Conservation (phyloP, 108 stramenopile species). For the Licmophora abbreviata region DNA sequence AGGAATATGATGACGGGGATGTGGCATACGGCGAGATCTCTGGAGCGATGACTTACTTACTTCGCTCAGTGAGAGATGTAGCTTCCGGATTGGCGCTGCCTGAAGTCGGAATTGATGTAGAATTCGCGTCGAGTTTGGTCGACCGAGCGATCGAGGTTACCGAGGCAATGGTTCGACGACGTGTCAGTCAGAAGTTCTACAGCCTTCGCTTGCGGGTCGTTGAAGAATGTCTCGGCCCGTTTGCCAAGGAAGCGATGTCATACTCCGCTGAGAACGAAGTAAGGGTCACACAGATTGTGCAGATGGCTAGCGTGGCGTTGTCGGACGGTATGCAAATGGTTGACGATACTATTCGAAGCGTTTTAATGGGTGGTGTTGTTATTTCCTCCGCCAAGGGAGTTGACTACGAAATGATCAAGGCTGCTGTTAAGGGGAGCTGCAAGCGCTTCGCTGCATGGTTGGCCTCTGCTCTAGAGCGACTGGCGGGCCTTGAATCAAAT, state of each 20-base stretch:
- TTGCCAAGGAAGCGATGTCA: slow-evolving; percentile 22
- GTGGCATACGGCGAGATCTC: slow-evolving; percentile 51
- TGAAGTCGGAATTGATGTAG: slow-evolving; percentile 54
- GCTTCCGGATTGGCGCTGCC: slow-evolving; percentile 64
- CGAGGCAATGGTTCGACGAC: slow-evolving; percentile 58
- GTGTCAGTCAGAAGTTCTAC: slow-evolving; percentile 63
- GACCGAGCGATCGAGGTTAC: slow-evolving; percentile 62
- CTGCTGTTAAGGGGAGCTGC: slow-evolving; percentile 60
- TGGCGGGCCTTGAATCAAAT: slow-evolving; percentile 62
- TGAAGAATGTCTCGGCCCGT: slow-evolving; percentile 59
- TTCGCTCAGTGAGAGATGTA: slow-evolving; percentile 59
- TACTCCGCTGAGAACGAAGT: slow-evolving; percentile 8
- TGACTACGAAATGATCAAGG: slow-evolving; percentile 49
- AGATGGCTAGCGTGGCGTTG: slow-evolving; percentile 59
- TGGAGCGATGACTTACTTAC: slow-evolving; percentile 38
- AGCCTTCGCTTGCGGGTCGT: slow-evolving; percentile 42
- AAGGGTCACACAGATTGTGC: slow-evolving; percentile 37
- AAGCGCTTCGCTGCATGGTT: slow-evolving; percentile 64
- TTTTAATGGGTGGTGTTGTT: slow-evolving; percentile 15
- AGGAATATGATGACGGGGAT: slow-evolving; percentile 17
- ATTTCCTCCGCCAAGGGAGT: slow-evolving; percentile 14
- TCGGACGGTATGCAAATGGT: slow-evolving; percentile 76
- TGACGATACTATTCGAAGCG: slow-evolving; percentile 71
- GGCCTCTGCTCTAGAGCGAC: slow-evolving; percentile 51
- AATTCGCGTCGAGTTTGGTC: slow-evolving; percentile 51